Percentiles rank a stretch among this genome's conserved stretches.
Conservation (phyloP, 176 grass and related monocot species). For the Eragrostis nindensis region DNA sequence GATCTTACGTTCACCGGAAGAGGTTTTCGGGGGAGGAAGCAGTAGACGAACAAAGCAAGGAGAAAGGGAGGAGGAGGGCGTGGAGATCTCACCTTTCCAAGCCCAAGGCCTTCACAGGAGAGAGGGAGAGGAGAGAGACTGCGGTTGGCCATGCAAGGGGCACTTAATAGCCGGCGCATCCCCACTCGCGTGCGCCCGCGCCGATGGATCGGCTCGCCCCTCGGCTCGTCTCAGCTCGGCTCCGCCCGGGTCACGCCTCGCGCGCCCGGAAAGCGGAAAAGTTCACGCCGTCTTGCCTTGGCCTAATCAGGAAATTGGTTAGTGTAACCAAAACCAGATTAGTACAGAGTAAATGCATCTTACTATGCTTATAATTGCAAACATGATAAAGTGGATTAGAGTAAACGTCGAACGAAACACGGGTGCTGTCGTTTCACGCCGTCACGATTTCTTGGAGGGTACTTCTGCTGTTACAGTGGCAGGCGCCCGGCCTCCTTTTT, state of each 20-base stretch:
- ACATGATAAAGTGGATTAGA: background rate
- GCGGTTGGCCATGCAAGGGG: slow-evolving; percentile 27
- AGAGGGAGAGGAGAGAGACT: background rate
- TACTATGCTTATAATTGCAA: background rate
- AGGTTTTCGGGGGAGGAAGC: background rate
- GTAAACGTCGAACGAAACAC: background rate
- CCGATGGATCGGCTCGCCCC: background rate
- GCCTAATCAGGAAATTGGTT: slow-evolving; percentile 29
- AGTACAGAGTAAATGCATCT: background rate
- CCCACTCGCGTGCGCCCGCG: background rate
- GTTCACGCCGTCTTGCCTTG: background rate
- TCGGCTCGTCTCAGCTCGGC: background rate
- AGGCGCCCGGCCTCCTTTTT: background rate
- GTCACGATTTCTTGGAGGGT: slow-evolving; percentile 1
- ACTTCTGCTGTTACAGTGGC: background rate
- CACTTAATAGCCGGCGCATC: background rate
- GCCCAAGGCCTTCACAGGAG: background rate
- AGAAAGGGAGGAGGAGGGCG: background rate
- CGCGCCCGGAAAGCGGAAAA: background rate
- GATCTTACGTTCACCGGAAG: background rate
- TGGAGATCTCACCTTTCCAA: slow-evolving; percentile 37
- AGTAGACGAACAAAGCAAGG: background rate
- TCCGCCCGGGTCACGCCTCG: background rate
- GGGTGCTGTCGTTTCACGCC: background rate
- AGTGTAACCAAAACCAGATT: background rate